Conservation (phyloP, 2,329 filamentous ascomycete species). For the Botryotinia calthae region DNA sequence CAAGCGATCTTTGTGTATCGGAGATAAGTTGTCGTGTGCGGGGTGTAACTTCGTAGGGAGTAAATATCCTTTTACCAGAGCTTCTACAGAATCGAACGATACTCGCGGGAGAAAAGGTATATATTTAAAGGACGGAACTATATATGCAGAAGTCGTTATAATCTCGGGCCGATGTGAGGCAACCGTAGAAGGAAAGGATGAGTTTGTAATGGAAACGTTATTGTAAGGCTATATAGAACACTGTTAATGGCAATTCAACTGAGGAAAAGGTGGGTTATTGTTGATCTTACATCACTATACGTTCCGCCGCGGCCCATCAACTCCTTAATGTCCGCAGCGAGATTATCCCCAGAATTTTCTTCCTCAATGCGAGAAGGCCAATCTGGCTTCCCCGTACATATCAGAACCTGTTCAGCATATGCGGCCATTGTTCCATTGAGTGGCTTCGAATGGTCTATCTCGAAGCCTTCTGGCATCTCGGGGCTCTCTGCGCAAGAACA, state of each 20-base stretch:
- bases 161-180: conserved; percentile 39
- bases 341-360: conserved; percentile 63
- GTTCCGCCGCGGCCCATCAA: conserved; percentile 63
- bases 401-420: conserved; percentile 78
- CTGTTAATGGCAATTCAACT: conserved; percentile 18
- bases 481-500: conserved; percentile 72
- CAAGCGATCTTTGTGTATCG: conserved; percentile 53
- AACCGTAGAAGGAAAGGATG: conserved; percentile 64
- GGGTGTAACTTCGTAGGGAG: conserved; percentile 61
- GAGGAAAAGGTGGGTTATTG: conserved; percentile 4
- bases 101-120: conserved; percentile 67
- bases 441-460: conserved; percentile 68
- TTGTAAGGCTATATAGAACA: conserved; percentile 66
- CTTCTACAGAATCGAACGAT: conserved; percentile 53
- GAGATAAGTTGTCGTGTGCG: conserved; percentile 56
- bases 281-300: conserved; percentile 58
- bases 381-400: conserved; percentile 77
- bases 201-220: conserved; percentile 72
- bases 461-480: conserved; percentile 60
- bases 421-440: conserved; percentile 74
- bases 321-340: conserved; percentile 70
- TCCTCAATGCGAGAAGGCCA: conserved; percentile 86
- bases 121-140: conserved; percentile 82
- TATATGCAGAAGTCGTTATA: conserved; percentile 64
- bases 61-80: conserved; percentile 63